Evolutionary conservation across 2,329 filamentous ascomycete genomes (phyloP).

Genomic region (Alternaria arbusti): DNA sequence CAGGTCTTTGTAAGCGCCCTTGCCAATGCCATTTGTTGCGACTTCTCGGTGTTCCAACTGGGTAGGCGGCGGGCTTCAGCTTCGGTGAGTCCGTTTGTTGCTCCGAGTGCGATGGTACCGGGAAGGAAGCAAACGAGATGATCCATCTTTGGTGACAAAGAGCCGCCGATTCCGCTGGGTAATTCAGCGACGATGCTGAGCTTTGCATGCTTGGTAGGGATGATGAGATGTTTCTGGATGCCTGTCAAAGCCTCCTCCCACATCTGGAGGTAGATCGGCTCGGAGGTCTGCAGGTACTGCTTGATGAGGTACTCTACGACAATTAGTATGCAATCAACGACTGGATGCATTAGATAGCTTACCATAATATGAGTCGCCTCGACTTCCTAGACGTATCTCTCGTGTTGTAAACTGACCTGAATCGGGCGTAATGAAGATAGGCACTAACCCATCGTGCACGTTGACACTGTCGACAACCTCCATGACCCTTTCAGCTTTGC

Average conservation of each 20-base stretch:
- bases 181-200: background rate
- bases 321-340: background rate
- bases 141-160: background rate
- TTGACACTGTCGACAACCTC: background rate
- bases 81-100: background rate
- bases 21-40: background rate
- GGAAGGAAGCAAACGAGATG: background rate
- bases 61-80: background rate
- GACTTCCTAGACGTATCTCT: background rate
- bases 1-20: background rate
- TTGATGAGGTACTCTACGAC: background rate
- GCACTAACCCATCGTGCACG: background rate
- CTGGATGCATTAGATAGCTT: background rate
- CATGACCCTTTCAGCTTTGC: background rate
- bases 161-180: background rate
- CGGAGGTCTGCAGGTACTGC: background rate
- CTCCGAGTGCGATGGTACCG: background rate
- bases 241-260: background rate
- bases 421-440: background rate
- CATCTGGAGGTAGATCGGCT: background rate
- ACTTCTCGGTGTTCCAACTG: background rate
- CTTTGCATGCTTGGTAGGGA: background rate
- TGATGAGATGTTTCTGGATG: background rate
- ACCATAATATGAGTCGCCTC: background rate
- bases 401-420: background rate